A percentile compares a stretch with the other conserved stretches of the same genome.
These are phyloP conservation scores for Sphaerulina musiva DNA, from an alignment of 2,329 filamentous ascomycete species.

Conservation along the genomic window DNA sequence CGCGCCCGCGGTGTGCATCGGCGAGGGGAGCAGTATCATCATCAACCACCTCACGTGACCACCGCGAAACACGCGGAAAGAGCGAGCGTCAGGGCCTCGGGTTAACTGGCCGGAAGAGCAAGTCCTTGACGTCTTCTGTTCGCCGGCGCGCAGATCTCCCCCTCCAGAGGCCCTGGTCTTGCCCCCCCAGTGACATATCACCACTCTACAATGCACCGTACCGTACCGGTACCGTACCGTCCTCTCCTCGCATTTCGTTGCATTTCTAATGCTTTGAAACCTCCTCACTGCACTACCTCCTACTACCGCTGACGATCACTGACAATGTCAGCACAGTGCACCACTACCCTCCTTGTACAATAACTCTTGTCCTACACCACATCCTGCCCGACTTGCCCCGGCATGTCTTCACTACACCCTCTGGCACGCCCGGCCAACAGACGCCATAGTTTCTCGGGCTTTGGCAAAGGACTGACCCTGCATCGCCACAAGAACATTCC, in stretches of 20 bases:
- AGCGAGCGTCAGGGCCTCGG: not conserved
- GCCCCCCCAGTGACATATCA: not conserved
- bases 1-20: too few relatives aligned
- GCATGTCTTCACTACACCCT: constrained; percentile 18
- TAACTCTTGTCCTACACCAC: not conserved
- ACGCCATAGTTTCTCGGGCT: constrained; percentile 30
- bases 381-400: not conserved
- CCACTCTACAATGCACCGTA: not conserved
- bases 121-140: not conserved
- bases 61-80: not conserved
- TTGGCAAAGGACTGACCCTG: constrained; percentile 18
- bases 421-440: constrained; percentile 12
- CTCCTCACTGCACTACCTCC: not conserved
- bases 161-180: not conserved
- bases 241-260: not conserved
- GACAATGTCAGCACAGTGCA: not conserved
- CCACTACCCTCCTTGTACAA: constrained; percentile 1
- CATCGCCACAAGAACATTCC: constrained; percentile 37
- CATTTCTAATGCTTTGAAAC: constrained; percentile 7
- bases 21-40: not conserved
- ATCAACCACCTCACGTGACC: too few relatives aligned
- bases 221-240: not conserved
- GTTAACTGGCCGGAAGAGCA: not conserved
- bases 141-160: not conserved
- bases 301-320: not conserved